phyloP scores from a whole-genome alignment of 352 stramenopile genomes.

The Phytophthora sansomeana region DNA sequence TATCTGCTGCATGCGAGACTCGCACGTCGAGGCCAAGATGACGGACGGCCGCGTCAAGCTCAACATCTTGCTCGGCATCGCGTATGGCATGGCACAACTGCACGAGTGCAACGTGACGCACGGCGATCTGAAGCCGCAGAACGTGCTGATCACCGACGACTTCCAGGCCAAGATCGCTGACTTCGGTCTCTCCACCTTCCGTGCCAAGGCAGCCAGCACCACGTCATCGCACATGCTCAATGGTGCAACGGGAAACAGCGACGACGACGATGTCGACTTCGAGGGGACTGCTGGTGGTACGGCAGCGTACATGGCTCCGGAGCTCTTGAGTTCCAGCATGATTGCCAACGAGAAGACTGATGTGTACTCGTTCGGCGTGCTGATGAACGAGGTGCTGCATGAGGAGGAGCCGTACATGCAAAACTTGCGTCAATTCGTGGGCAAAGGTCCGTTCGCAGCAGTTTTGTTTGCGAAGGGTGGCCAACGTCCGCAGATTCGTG shows the following conservation, averaged over 20 bases:
- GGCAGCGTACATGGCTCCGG: slow-evolving; percentile 62
- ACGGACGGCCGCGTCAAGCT: slow-evolving; percentile 50
- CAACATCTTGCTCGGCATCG: slow-evolving; percentile 41
- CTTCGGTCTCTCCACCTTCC: slow-evolving; percentile 61
- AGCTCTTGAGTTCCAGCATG: slow-evolving; percentile 37
- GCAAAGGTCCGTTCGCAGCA: slow-evolving; percentile 41
- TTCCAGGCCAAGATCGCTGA: slow-evolving; percentile 86
- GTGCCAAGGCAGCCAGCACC: slow-evolving; percentile 35
- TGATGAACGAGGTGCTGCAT: slow-evolving; percentile 56
- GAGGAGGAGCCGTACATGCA: slow-evolving; percentile 53
- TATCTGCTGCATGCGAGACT: slow-evolving; percentile 44
- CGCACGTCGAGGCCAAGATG: slow-evolving; percentile 45
- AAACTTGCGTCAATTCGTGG: slow-evolving; percentile 43
- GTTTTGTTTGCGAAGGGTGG: slow-evolving; percentile 40
- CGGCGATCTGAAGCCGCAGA: slow-evolving; percentile 71
- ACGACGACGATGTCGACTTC: slow-evolving; percentile 36
- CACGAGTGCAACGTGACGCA: slow-evolving; percentile 58
- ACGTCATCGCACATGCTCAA: slow-evolving; percentile 44
- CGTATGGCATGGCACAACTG: slow-evolving; percentile 47
- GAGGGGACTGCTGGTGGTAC: slow-evolving; percentile 48
- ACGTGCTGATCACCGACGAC: slow-evolving; percentile 70
- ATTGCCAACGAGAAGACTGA: slow-evolving; percentile 46
- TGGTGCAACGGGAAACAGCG: slow-evolving; percentile 7
- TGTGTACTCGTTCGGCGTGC: slow-evolving; percentile 51
- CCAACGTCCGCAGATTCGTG: slow-evolving; percentile 31